A percentile compares a stretch with the other conserved stretches of the same genome.
phyloP scores from a whole-genome alignment of 1,284 basidiomycete genomes.

The Ustilago crameri region DNA sequence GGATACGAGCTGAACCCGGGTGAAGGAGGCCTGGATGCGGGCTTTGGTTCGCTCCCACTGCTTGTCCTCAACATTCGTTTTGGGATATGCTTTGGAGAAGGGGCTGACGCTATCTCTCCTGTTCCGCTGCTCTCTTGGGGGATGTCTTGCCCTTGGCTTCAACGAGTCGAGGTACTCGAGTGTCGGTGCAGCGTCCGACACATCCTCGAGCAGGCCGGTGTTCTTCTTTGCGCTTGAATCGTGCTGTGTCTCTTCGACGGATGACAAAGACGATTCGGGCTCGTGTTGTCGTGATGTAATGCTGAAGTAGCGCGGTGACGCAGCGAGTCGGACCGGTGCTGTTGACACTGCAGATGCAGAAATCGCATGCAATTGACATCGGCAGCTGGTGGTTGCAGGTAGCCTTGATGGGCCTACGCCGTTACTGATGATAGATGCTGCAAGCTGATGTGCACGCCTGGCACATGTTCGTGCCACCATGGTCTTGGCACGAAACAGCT shows the following conservation, averaged over 20 bases:
- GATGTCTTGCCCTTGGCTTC: slow-evolving; percentile 11
- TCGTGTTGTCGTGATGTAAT: neutral
- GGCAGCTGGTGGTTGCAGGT: slow-evolving; percentile 12
- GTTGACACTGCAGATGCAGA: neutral
- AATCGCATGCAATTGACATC: slow-evolving; percentile 8
- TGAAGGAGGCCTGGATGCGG: slow-evolving; percentile 41
- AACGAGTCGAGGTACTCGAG: slow-evolving; percentile 48
- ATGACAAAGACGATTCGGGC: neutral
- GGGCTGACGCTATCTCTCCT: slow-evolving; percentile 14
- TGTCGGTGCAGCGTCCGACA: slow-evolving; percentile 30
- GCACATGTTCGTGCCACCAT: slow-evolving; percentile 32
- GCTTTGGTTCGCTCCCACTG: slow-evolving; percentile 36
- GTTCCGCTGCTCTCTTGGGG: neutral
- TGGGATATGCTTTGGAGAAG: slow-evolving; percentile 19
- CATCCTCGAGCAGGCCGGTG: slow-evolving; percentile 26
- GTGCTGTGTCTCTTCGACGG: neutral
- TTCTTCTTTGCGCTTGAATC: neutral
- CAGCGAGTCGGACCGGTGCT: neutral
- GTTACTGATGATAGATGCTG: slow-evolving; percentile 14
- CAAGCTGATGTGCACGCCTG: slow-evolving; percentile 31
- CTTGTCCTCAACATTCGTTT: slow-evolving; percentile 27
- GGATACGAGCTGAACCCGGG: slow-evolving; percentile 33
- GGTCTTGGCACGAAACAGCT: neutral
- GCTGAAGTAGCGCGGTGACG: slow-evolving; percentile 16
- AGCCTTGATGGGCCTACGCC: slow-evolving; percentile 37